A percentile compares a stretch with the other conserved stretches of the same genome.
These are phyloP conservation scores for Trichophyton simii DNA, from an alignment of 2,329 filamentous ascomycete species.

Conservation along the genomic window DNA sequence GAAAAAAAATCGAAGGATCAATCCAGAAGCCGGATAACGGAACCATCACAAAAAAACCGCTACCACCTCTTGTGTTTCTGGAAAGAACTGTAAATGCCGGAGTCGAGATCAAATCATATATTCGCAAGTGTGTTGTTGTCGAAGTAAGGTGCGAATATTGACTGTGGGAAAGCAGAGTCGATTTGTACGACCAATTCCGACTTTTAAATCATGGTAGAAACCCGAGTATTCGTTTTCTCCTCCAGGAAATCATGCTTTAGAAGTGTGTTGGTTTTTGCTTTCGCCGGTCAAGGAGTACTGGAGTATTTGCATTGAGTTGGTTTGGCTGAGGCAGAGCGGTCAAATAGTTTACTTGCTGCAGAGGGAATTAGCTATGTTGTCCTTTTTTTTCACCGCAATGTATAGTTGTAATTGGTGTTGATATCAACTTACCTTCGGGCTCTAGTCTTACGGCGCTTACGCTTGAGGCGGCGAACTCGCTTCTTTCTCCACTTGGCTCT, in stretches of 20 bases:
- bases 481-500: slow-evolving; percentile 99
- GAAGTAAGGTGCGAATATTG: background rate
- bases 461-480: slow-evolving; percentile 96
- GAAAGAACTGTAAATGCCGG: background rate
- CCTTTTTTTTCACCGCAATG: background rate
- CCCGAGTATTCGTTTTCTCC: too few species aligned
- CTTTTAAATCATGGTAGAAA: too few species aligned
- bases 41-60: too few species aligned
- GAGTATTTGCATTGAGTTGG: background rate
- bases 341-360: slow-evolving; percentile 55
- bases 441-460: slow-evolving; percentile 99
- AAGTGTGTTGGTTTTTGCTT: too few species aligned
- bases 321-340: slow-evolving; percentile 42
- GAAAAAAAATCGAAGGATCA: background rate
- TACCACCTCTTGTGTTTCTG: too few species aligned
- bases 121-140: background rate
- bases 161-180: too few species aligned
- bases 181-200: too few species aligned
- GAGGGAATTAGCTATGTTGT: slow-evolving; percentile 22
- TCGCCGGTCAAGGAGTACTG: too few species aligned
- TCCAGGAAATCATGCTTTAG: too few species aligned
- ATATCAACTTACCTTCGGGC: slow-evolving; percentile 58
- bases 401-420: background rate
- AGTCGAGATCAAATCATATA: background rate
- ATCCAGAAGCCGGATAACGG: background rate